A percentile compares a stretch with the other conserved stretches of the same genome.
These are phyloP conservation scores for Acidiella bohemica DNA, from an alignment of 495 filamentous ascomycete species.

Conservation along the genomic window DNA sequence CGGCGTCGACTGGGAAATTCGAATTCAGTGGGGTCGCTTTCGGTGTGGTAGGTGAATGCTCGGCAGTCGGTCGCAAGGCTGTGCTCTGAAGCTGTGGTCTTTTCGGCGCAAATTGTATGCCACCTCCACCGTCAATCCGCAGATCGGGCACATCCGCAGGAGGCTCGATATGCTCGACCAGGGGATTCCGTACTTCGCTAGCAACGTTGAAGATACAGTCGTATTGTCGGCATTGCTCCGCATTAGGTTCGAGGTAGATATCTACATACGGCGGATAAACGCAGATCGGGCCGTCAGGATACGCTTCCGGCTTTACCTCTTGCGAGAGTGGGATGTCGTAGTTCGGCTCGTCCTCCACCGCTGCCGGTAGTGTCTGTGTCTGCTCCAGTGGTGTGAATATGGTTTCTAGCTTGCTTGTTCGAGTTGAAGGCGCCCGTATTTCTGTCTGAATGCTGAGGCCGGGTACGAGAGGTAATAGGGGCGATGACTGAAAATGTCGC, in stretches of 20 bases:
- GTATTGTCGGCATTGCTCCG: constrained; percentile 69
- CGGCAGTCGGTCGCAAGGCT: constrained; percentile 9
- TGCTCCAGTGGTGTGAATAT: constrained; percentile 13
- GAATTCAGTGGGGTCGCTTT: constrained; percentile 24
- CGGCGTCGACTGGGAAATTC: constrained; percentile 1
- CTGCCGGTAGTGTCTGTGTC: constrained; percentile 15
- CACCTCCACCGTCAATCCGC: constrained; percentile 25
- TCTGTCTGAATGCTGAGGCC: constrained; percentile 2
- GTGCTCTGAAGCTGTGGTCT: constrained; percentile 11
- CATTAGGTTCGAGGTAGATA: constrained; percentile 79
- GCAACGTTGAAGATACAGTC: constrained; percentile 94
- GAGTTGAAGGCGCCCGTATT: neutral
- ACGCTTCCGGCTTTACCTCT: constrained; percentile 79
- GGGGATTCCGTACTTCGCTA: constrained; percentile 84
- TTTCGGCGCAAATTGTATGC: constrained; percentile 22
- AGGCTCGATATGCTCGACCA: constrained; percentile 27
- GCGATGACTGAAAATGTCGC: constrained; percentile 57
- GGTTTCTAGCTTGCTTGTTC: constrained; percentile 8
- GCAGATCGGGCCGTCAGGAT: constrained; percentile 80
- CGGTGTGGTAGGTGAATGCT: constrained; percentile 28
- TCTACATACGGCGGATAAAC: constrained; percentile 92
- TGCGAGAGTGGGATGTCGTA: constrained; percentile 59
- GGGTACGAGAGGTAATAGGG: constrained; percentile 42
- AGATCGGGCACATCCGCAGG: constrained; percentile 13
- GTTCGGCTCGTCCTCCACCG: constrained; percentile 53